Conservation (phyloP, 805 yeast genomes). For the Kockiozyma suomiensis region DNA sequence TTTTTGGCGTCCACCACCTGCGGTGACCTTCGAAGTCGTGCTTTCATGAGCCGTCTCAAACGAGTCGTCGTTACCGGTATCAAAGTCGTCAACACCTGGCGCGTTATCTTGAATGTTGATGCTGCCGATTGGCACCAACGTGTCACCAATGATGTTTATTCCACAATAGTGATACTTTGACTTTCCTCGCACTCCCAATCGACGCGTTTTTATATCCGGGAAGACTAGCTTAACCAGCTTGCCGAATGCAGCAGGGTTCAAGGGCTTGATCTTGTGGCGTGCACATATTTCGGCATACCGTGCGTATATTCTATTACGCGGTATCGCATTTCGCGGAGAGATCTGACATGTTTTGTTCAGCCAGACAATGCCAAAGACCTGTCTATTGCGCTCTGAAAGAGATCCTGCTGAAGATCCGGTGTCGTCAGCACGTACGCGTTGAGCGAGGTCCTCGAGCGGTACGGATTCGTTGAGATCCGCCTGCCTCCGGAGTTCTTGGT, state of each 20-base stretch:
- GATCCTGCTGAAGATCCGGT: slow-evolving; percentile 11
- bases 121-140: slow-evolving; percentile 11
- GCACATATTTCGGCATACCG: slow-evolving; percentile 63
- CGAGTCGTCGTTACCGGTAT: slow-evolving; percentile 9
- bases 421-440: slow-evolving; percentile 35
- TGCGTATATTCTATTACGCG: slow-evolving; percentile 68
- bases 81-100: background rate
- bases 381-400: slow-evolving; percentile 47
- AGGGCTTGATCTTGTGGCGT: slow-evolving; percentile 55
- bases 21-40: background rate
- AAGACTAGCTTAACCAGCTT: slow-evolving; percentile 65
- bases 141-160: slow-evolving; percentile 51
- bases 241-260: slow-evolving; percentile 79
- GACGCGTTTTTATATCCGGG: slow-evolving; percentile 70
- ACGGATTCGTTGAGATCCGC: slow-evolving; percentile 28
- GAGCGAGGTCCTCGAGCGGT: slow-evolving; percentile 36
- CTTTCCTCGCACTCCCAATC: slow-evolving; percentile 80
- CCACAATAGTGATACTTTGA: slow-evolving; percentile 88
- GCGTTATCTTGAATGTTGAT: background rate
- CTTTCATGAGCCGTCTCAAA: slow-evolving; percentile 4
- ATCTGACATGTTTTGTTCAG: slow-evolving; percentile 64
- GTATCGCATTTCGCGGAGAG: slow-evolving; percentile 56
- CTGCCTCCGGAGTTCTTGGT: slow-evolving; percentile 33
- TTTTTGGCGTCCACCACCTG: background rate
- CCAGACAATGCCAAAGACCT: slow-evolving; percentile 82